Evolutionary conservation across 768 basidiomycete species (phyloP).

Genomic region (Lactifluus subvellereus): DNA sequence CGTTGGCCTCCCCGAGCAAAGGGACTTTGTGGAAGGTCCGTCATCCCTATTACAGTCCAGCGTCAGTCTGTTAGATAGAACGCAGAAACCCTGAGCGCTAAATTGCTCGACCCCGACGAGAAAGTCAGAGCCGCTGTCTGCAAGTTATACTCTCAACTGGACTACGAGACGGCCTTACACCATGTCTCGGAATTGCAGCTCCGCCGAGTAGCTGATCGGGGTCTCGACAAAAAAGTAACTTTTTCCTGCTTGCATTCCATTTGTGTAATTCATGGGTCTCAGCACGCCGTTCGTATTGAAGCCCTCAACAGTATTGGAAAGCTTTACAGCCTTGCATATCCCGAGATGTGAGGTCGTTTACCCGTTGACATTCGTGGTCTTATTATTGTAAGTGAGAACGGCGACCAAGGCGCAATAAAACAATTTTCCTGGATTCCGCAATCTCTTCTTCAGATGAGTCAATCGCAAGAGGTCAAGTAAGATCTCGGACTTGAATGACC

Average conservation of each 20-base stretch:
- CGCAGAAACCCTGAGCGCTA: slow-evolving; percentile 52
- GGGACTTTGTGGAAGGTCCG: slow-evolving; percentile 68
- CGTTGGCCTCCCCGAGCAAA: slow-evolving; percentile 57
- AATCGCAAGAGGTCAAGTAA: slow-evolving; percentile 55
- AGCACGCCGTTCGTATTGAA: slow-evolving; percentile 63
- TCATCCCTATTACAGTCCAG: slow-evolving; percentile 8
- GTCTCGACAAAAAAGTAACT: slow-evolving; percentile 79
- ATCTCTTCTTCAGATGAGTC: slow-evolving; percentile 52
- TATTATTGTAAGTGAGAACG: slow-evolving; percentile 57
- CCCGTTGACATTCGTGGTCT: not conserved
- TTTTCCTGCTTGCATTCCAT: not conserved
- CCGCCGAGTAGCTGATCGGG: slow-evolving; percentile 59
- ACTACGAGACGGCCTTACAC: slow-evolving; percentile 87
- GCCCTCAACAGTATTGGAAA: slow-evolving; percentile 72
- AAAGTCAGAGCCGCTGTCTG: slow-evolving; percentile 83
- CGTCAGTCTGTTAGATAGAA: not conserved
- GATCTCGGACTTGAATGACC: slow-evolving; percentile 16
- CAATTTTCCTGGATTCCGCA: slow-evolving; percentile 95
- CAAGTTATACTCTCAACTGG: slow-evolving; percentile 72
- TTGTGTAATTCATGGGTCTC: not conserved
- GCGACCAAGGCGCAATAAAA: slow-evolving; percentile 59
- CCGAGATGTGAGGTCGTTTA: slow-evolving; percentile 63
- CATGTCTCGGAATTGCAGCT: slow-evolving; percentile 64
- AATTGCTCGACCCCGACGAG: slow-evolving; percentile 85
- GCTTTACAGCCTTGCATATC: slow-evolving; percentile 75